These are phyloP conservation scores for Skeletonema potamos DNA, from an alignment of 108 stramenopile species.

Conservation along the genomic window DNA sequence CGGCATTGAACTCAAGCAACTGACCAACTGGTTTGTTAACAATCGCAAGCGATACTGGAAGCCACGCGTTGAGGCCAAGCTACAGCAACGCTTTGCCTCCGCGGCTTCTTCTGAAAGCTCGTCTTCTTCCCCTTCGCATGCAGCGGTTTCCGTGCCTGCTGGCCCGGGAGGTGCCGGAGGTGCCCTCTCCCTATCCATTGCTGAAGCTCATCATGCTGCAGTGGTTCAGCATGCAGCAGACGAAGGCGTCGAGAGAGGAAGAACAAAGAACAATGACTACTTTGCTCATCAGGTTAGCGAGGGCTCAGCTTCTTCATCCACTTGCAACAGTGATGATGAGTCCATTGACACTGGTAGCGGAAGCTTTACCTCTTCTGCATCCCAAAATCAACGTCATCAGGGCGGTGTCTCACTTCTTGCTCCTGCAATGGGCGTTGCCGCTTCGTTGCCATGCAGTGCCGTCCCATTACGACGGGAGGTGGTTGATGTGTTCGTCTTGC, in stretches of 20 bases:
- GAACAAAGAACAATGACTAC: neutral
- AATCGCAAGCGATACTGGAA: conserved; percentile 92
- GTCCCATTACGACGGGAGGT: conserved; percentile 30
- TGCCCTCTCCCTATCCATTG: neutral
- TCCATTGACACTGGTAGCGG: conserved; percentile 5
- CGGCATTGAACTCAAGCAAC: conserved; percentile 88
- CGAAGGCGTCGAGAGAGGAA: neutral
- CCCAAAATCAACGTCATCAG: neutral
- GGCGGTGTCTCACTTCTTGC: neutral
- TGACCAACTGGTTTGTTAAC: conserved; percentile 95
- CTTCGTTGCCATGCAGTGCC: neutral
- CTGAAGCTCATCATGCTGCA: neutral
- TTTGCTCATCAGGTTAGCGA: conserved; percentile 29
- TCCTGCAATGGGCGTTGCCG: neutral
- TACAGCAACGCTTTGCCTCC: conserved; percentile 45
- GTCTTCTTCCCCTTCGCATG: neutral
- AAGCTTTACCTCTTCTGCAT: neutral
- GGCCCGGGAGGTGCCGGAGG: neutral
- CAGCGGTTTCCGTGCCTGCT: neutral
- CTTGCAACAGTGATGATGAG: conserved; percentile 22
- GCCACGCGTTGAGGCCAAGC: conserved; percentile 76
- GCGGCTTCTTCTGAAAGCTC: neutral
- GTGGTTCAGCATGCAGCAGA: neutral
- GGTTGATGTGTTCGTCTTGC: conserved; percentile 48
- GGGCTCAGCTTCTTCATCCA: conserved; percentile 27